A percentile compares a stretch with the other conserved stretches of the same genome.
Conservation (phyloP, 202 grass and related monocot genomes). For the Musa balbisiana region DNA sequence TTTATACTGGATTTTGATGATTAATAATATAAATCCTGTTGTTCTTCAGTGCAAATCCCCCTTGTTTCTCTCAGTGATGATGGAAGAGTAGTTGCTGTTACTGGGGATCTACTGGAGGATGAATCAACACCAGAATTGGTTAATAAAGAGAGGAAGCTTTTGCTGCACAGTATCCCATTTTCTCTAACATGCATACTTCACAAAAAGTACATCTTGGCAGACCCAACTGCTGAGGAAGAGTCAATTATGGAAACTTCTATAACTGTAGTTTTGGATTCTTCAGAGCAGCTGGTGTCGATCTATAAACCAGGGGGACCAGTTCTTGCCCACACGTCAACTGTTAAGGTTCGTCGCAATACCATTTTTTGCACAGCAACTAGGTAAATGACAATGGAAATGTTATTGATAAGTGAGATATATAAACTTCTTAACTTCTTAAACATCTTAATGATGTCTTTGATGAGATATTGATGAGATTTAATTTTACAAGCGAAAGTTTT, state of each 20-base stretch:
- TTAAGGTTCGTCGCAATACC: constrained; percentile 51
- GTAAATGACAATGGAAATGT: not conserved
- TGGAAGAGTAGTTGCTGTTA: constrained; percentile 70
- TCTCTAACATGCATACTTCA: constrained; percentile 73
- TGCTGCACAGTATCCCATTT: constrained; percentile 45
- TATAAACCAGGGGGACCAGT: constrained; percentile 68
- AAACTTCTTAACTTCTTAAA: not conserved
- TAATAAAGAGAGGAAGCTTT: constrained; percentile 88
- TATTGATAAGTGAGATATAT: not conserved
- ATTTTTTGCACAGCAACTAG: constrained; percentile 5
- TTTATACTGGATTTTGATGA: not conserved
- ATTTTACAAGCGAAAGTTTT: not conserved
- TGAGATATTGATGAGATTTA: not conserved
- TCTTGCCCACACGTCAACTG: constrained; percentile 39
- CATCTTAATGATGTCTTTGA: not conserved
- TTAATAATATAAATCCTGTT: constrained; percentile 1
- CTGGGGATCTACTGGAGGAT: constrained; percentile 40
- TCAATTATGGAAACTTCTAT: constrained; percentile 67
- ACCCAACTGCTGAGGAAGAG: constrained; percentile 87
- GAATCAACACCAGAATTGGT: constrained; percentile 67
- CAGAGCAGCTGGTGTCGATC: constrained; percentile 51
- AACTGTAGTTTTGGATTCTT: constrained; percentile 68
- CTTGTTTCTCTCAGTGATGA: constrained; percentile 90
- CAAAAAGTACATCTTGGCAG: constrained; percentile 49
- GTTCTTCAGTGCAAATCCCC: constrained; percentile 74